Evolutionary conservation across 306 rosid genomes (phyloP).

Genomic region (Casuarina glauca): DNA sequence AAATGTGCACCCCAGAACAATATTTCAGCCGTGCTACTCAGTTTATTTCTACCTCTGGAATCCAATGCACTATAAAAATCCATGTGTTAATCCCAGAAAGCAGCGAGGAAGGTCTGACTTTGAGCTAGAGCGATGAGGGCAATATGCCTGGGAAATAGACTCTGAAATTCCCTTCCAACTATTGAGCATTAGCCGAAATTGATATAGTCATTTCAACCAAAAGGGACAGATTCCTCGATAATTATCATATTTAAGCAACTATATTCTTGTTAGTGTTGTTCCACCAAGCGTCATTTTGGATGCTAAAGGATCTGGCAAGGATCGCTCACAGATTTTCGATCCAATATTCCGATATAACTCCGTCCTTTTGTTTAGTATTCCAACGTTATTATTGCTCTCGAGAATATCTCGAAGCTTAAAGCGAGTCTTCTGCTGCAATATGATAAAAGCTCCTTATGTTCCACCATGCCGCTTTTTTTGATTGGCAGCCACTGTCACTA

Average conservation of each 20-base stretch:
- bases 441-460: no score
- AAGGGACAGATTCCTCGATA: conserved; percentile 48
- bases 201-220: conserved; percentile 23
- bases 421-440: no score
- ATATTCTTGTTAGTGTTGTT: conserved; percentile 36
- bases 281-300: conserved; percentile 31
- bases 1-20: no score
- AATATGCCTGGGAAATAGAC: background rate
- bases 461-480: no score
- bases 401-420: background rate
- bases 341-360: background rate
- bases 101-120: no score
- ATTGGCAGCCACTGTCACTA: background rate
- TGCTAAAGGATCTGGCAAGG: conserved; percentile 9
- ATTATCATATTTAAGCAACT: conserved; percentile 28
- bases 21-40: no score
- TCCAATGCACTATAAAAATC: no score
- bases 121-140: no score
- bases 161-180: background rate
- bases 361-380: background rate
- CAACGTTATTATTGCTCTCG: background rate
- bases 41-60: no score
- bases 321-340: background rate
- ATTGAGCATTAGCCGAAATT: conserved; percentile 17
- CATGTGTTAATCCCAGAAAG: no score